phyloP scores from a whole-genome alignment of 2,329 filamentous ascomycete species.

The Ophiocordyceps robertsii region DNA sequence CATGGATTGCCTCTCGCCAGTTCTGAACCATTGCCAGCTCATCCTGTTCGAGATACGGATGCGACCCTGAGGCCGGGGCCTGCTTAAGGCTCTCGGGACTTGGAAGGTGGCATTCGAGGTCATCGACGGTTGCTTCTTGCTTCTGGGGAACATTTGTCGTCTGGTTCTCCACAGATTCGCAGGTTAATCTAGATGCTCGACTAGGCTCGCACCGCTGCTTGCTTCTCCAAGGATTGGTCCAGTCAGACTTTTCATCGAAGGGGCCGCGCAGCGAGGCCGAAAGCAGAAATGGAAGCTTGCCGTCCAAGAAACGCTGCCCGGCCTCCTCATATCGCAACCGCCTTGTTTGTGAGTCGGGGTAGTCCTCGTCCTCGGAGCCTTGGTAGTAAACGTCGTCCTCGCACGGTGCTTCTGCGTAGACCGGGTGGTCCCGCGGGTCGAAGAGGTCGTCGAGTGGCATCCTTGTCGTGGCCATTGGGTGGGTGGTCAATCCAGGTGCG shows the following conservation, averaged over 20 bases:
- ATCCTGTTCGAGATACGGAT: slow-evolving; percentile 17
- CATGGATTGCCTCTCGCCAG: slow-evolving; percentile 16
- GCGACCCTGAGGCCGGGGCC: slow-evolving; percentile 10
- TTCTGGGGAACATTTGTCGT: slow-evolving; percentile 1
- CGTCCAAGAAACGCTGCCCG: slow-evolving; percentile 43
- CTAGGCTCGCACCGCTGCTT: slow-evolving; percentile 1
- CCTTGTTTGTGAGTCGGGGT: slow-evolving; percentile 30
- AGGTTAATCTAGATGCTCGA: not conserved
- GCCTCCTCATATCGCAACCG: slow-evolving; percentile 44
- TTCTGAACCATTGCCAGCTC: slow-evolving; percentile 16
- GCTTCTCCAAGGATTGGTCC: slow-evolving; percentile 19
- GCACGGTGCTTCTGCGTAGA: slow-evolving; percentile 33
- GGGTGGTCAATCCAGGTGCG: too few species aligned
- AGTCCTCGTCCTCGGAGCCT: slow-evolving; percentile 45
- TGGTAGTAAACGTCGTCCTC: slow-evolving; percentile 39
- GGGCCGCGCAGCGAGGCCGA: slow-evolving; percentile 50
- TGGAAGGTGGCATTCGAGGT: slow-evolving; percentile 25
- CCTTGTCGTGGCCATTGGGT: not conserved
- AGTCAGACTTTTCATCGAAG: slow-evolving; percentile 28
- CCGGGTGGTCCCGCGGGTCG: slow-evolving; percentile 1
- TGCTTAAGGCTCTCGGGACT: slow-evolving; percentile 26
- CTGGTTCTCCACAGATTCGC: not conserved
- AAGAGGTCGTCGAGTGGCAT: not conserved
- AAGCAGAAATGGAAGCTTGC: slow-evolving; percentile 40
- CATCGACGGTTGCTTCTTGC: slow-evolving; percentile 3